Evolutionary conservation across 441 rosid species (phyloP), one percentile per base, ranked within the genome.

Genomic region (Sinapis alba): DNA sequence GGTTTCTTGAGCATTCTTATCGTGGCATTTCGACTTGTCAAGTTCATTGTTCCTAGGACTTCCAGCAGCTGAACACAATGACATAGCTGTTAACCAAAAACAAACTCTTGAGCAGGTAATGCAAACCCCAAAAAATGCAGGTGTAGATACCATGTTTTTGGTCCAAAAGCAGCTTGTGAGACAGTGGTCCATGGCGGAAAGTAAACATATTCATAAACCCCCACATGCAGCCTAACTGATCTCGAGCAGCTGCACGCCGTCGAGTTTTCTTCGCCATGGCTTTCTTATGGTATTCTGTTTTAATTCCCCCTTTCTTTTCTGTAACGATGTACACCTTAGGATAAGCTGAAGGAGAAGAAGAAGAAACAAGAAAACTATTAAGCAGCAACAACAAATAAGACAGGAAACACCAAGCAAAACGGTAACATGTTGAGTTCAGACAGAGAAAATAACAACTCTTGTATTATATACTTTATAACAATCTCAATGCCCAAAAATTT

Each of bases 201-300:
- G 85, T 93, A 72, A 93, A 86, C 82, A 92, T 87, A 66, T 88
- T 93, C 65, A 93, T 88, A 16, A 96, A 83, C 13, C 97, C 94
- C 98, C 98, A 84, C 95, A 96, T 89, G 74, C 98, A 96, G 24
- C 99, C 97, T 11, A 87, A 77, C 65, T 89, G 97, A 68, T 84
- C 87, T 73, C 83, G 81, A 8, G 80, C 72, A 36, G 68, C 78
- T 10, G 81, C 74, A 28, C 80, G 91, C 51, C 80, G 80, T 36
- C 19, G 56, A 27, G 89, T 65, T 65, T 79, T 79, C 76, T 79
- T 79, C 0, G 73, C 69, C 82, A 79, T 79, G 56, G 56, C 56
- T 50, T 7, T 7, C 56, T 50, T 41, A 38, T 38, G 11, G 9
- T 32, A 56, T 23, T 53, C 71, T 24, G 23, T 43, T 38, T 54